Base-by-base conservation (phyloP, 108 stramenopile species). In the Epithemia pelagica region DNA sequence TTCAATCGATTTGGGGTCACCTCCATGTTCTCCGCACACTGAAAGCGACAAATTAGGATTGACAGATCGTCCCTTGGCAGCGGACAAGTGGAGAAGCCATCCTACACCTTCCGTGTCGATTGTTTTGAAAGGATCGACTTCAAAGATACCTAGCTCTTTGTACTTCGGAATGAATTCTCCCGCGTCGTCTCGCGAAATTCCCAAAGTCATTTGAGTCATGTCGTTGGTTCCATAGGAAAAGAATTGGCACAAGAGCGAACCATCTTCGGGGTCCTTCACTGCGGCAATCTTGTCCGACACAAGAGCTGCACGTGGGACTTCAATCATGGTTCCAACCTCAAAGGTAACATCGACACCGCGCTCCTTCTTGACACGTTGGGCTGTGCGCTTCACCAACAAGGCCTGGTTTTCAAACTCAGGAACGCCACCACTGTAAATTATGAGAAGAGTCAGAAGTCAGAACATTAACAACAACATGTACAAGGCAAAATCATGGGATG, bases 321-420 rank as follows among this genome's bases (percentile, higher is more conserved):
- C 94, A 69, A 95, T 85, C 94, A 95, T 95, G 20, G 94, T 95
- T 26, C 94, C 94, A 57, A 95, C 78, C 53, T 88, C 82, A 62
- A 81, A 88, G 25, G 77, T 70, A 52, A 91, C 60, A 59, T 83
- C 73, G 19, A 78, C 70, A 3, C 72, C 72, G 30, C 82, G 68
- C 56, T 84, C 79, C 18, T 57, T 59, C 53, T 66, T 62, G 20
- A 88, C 78, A n/a, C 66, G 62, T 59, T 84, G 73, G 10, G 86
- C 86, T 24, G 75, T 79, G 20, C 58, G 31, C 54, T 82, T 82
- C 66, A 88, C 76, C 32, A 82, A 56, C 1, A 81, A 65, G 10
- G 83, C 83, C 62, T 88, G 83, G 51, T 79, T 73, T 32, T 78
- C 70, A 66, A 82, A 88, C 64, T 88, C 86, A 2, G 46, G 60